Evolutionary conservation across 345 rosid species (phyloP).

Genomic region (Geranium brycei): DNA sequence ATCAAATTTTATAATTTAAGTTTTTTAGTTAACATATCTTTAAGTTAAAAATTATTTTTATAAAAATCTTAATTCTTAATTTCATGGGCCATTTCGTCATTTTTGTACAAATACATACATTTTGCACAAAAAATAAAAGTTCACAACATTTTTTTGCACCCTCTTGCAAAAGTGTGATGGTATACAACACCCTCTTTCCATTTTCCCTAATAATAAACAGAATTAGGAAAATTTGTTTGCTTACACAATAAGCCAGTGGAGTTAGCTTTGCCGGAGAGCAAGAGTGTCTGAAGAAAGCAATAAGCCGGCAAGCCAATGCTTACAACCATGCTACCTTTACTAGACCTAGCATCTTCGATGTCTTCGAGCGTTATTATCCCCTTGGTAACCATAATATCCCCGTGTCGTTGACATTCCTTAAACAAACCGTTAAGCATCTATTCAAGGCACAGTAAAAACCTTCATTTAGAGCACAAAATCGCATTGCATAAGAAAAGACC

Average conservation of each 20-base stretch:
- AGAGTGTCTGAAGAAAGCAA: conserved; percentile 32
- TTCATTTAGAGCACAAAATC: conserved; percentile 7
- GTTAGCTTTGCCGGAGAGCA: conserved; percentile 32
- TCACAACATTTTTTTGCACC: too few relatives aligned
- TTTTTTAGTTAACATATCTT: too few relatives aligned
- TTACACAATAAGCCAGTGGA: conserved; percentile 53
- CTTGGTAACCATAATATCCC: conserved; percentile 51
- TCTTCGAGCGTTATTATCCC: conserved; percentile 70
- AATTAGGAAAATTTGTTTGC: conserved; percentile 6
- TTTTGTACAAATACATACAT: too few relatives aligned
- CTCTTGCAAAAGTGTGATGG: too few relatives aligned
- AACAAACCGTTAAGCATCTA: conserved; percentile 57
- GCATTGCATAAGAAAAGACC: background rate
- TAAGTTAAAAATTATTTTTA: too few relatives aligned
- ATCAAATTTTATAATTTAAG: too few relatives aligned
- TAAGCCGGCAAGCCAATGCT: conserved; percentile 86
- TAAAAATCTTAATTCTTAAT: too few relatives aligned
- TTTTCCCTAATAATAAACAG: too few relatives aligned
- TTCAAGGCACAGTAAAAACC: conserved; percentile 11
- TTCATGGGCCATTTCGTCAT: too few relatives aligned
- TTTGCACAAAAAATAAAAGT: too few relatives aligned
- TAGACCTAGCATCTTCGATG: conserved; percentile 64
- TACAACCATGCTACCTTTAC: conserved; percentile 47
- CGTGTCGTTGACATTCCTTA: conserved; percentile 41
- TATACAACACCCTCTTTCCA: too few relatives aligned